Evolutionary conservation across 331 rosid genomes (phyloP).

Genomic region (Erythrophleum ivorense): DNA sequence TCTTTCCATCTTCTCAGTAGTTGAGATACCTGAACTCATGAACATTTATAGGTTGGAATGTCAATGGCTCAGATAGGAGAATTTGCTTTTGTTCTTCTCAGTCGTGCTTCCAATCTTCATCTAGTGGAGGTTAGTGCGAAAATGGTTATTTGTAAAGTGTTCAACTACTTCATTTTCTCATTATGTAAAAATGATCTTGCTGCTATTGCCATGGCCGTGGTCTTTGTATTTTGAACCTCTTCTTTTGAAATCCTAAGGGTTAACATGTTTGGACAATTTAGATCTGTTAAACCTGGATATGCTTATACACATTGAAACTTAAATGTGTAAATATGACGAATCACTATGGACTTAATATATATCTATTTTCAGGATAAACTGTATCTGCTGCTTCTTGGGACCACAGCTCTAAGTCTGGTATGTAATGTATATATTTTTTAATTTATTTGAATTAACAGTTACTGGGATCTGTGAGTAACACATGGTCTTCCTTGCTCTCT

Average conservation of each 20-base stretch:
- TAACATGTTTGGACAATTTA: not conserved
- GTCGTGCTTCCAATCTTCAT: constrained; percentile 99
- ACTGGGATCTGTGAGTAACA: constrained; percentile 1
- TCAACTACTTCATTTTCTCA: constrained; percentile 25
- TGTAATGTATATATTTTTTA: constrained; percentile 36
- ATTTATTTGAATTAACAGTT: constrained; percentile 38
- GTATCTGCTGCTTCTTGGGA: constrained; percentile 89
- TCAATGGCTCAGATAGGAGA: constrained; percentile 96
- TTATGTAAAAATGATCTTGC: constrained; percentile 2
- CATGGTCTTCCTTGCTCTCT: constrained; percentile 13
- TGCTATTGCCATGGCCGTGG: constrained; percentile 7
- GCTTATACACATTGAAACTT: constrained; percentile 31
- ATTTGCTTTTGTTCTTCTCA: constrained; percentile 96
- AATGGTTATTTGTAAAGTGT: constrained; percentile 17
- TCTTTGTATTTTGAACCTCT: not conserved
- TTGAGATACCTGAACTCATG: constrained; percentile 23
- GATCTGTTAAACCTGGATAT: constrained; percentile 14
- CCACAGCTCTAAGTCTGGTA: constrained; percentile 98
- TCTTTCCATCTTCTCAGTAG: constrained; percentile 24
- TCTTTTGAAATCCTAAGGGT: not conserved
- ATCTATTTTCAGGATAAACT: constrained; percentile 78
- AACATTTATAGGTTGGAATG: constrained; percentile 82
- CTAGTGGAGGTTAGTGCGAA: constrained; percentile 82
- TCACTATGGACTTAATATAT: constrained; percentile 25
- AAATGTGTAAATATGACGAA: constrained; percentile 26